Base-by-base conservation (phyloP, 495 filamentous ascomycete species). In the Penicillium turbatum region DNA sequence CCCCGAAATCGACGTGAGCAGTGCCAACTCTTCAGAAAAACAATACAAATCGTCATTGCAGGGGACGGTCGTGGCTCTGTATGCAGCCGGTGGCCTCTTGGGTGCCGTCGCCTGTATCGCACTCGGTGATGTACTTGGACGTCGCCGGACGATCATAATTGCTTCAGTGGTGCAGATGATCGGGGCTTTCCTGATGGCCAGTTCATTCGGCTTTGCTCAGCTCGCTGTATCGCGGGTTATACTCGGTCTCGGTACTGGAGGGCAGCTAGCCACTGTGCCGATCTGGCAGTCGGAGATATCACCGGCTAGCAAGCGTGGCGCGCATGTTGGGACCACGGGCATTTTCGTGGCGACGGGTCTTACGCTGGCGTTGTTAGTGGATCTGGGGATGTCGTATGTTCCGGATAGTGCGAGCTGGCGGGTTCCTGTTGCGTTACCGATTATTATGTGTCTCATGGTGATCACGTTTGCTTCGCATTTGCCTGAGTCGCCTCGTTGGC, bases 401-500 rank as follows among this genome's bases (percentile, higher is more conserved):
- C 51, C 63, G 11, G 67, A 72, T 0, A 58, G 63, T 11, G 64
- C 72, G 1, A 63, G 68, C 1, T 82, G 79, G 79, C 64, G 79
- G 9, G 60, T 79, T 9, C 64, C 73, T 1, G 53, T 72, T 29
- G 62, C 62, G 6, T 34, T 75, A 11, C 80, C 85, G 41, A 71
- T 84, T 62, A 73, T 86, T 24, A 52, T 85, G 55, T 79, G 80
- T 3, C 67, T 79, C 0, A 68, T 83, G 26, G 78, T 85, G 49
- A 73, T 83, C 35, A 52, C 69, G 43, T 70, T 80, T 31, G 75
- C 78, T n/a, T 77, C 84, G 53, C 72, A 82, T 55, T 70, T 82
- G 29, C 77, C 73, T 17, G 83, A 87, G 60, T 82, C 81, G 2
- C 81, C 82, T 21, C 79, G 82, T 53, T 85, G 74, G 64, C 75